Evolutionary conservation across 2,329 filamentous ascomycete species (phyloP).

Genomic region (Fusarium sp.): DNA sequence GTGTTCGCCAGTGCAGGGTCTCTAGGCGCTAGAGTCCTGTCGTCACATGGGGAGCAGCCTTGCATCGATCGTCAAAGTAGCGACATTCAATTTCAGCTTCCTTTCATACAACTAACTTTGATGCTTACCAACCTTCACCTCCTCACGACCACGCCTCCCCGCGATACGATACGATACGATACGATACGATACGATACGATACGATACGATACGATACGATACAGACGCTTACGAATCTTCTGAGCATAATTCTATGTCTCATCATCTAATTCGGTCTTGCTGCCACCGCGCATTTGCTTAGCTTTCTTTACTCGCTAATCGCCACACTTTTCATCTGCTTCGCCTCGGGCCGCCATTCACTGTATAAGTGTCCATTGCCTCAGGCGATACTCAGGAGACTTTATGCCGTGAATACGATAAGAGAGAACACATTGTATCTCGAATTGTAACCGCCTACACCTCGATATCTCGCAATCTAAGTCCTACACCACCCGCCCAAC

Average conservation of each 20-base stretch:
- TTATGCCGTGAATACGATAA: conserved; percentile 17
- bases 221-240: conserved; percentile 10
- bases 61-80: conserved; percentile 23
- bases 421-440: background rate
- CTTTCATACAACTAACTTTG: conserved; percentile 11
- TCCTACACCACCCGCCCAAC: conserved; percentile 3
- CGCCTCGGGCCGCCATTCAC: conserved; percentile 1
- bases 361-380: conserved; percentile 8
- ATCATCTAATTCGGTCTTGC: conserved; percentile 8
- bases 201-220: background rate
- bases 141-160: background rate
- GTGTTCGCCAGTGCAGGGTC: conserved; percentile 32
- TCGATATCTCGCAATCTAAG: background rate
- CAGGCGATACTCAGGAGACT: background rate
- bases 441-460: background rate
- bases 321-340: conserved; percentile 28
- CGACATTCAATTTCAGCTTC: conserved; percentile 21
- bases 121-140: conserved; percentile 4
- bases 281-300: conserved; percentile 11
- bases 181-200: background rate
- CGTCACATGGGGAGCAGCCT: conserved; percentile 38
- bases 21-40: conserved; percentile 16
- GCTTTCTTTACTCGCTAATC: conserved; percentile 14
- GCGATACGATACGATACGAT: background rate
- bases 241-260: background rate